phyloP scores from a whole-genome alignment of 225 moss, liverwort and hornwort genomes.

The Thuidium tamariscinum region DNA sequence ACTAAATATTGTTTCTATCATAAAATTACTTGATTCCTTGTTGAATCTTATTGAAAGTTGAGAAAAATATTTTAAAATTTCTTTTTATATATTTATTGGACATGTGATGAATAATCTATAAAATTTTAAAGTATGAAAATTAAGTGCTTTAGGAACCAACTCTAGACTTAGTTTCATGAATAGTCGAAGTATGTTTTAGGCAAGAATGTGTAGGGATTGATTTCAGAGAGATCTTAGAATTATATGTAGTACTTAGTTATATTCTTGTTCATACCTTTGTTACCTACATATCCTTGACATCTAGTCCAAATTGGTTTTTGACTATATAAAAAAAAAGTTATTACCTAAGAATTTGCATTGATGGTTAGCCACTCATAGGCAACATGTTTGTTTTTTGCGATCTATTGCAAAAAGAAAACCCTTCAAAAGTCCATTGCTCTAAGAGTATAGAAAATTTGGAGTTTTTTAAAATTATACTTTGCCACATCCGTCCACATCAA shows the following conservation, averaged over 20 bases:
- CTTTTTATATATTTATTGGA: too few relatives aligned
- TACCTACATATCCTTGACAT: too few relatives aligned
- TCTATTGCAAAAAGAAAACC: neutral
- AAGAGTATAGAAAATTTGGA: neutral
- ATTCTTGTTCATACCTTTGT: too few relatives aligned
- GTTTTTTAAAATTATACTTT: fast-evolving
- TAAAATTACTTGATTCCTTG: neutral
- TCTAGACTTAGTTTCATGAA: fast-evolving
- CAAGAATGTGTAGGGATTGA: fast-evolving
- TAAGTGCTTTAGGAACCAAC: too few relatives aligned
- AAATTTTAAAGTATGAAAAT: too few relatives aligned
- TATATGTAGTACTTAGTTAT: too few relatives aligned
- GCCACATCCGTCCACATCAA: fast-evolving
- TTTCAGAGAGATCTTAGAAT: neutral
- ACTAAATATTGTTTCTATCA: neutral
- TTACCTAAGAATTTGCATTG: too few relatives aligned
- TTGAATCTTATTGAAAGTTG: neutral
- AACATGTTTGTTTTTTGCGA: fast-evolving
- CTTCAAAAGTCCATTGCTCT: fast-evolving
- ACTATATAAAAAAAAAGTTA: neutral
- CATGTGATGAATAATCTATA: too few relatives aligned
- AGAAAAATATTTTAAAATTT: too few relatives aligned
- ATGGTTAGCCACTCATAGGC: fast-evolving
- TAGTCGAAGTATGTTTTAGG: neutral
- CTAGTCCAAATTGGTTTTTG: fast-evolving